phyloP scores from a whole-genome alignment of 768 basidiomycete species.

The Dioszegia hungarica region DNA sequence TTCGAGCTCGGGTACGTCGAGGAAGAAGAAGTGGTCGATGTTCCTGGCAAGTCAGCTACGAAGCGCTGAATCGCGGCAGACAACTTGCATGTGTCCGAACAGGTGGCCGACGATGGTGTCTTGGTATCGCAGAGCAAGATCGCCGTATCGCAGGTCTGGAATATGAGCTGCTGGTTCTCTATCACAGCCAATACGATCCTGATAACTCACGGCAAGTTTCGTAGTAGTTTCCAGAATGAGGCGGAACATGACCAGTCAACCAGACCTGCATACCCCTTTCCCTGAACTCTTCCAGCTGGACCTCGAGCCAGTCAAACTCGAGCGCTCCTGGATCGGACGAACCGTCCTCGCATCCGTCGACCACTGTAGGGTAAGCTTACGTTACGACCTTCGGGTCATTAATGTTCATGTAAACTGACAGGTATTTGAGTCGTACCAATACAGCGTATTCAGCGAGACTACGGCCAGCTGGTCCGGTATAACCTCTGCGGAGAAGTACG shows the following conservation, averaged over 20 bases:
- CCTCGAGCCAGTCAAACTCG: slow-evolving; percentile 84
- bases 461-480: slow-evolving; percentile 69
- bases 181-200: background rate
- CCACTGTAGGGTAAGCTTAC: slow-evolving; percentile 54
- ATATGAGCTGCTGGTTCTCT: slow-evolving; percentile 11
- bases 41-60: slow-evolving; percentile 55
- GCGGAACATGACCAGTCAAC: slow-evolving; percentile 73
- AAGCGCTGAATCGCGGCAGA: background rate
- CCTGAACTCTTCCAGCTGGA: slow-evolving; percentile 67
- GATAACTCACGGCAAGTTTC: slow-evolving; percentile 72
- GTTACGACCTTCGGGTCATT: background rate
- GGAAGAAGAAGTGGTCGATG: slow-evolving; percentile 59
- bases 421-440: slow-evolving; percentile 85
- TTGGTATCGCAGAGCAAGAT: slow-evolving; percentile 71
- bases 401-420: slow-evolving; percentile 54
- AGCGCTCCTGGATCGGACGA: slow-evolving; percentile 77
- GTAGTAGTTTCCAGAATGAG: slow-evolving; percentile 72
- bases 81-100: slow-evolving; percentile 60
- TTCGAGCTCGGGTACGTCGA: slow-evolving; percentile 48
- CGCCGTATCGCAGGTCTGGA: slow-evolving; percentile 55
- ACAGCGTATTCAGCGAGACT: slow-evolving; percentile 82
- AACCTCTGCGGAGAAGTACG: slow-evolving; percentile 75
- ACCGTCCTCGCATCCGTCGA: slow-evolving; percentile 65
- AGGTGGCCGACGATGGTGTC: slow-evolving; percentile 83
- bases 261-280: slow-evolving; percentile 64